Conservation (phyloP, 805 yeast species). For the Metschnikowia bowlesiae region DNA sequence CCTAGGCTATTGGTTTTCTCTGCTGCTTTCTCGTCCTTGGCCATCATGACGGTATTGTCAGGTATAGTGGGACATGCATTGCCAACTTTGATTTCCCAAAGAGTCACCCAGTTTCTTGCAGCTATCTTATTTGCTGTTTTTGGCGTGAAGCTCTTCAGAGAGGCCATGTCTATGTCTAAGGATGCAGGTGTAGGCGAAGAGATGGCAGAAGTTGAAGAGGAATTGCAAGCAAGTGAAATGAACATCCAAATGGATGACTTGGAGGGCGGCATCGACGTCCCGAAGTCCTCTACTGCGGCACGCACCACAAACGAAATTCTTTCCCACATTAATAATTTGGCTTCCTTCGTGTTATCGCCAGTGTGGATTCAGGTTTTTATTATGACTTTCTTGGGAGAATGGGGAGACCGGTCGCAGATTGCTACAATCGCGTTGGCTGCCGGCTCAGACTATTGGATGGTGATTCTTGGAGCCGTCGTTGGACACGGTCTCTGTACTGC, state of each 20-base stretch:
- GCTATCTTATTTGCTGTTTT: constrained; percentile 76
- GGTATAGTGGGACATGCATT: constrained; percentile 90
- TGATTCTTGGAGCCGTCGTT: constrained; percentile 79
- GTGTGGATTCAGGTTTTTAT: constrained; percentile 89
- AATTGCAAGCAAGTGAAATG: constrained; percentile 63
- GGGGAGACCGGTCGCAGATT: constrained; percentile 98
- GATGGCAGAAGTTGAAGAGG: constrained; percentile 94
- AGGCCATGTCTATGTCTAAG: constrained; percentile 78
- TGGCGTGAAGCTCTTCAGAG: constrained; percentile 70
- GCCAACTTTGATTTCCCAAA: constrained; percentile 76
- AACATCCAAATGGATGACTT: constrained; percentile 46
- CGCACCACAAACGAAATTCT: constrained; percentile 16
- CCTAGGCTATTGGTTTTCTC: constrained; percentile 79
- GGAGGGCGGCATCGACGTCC: constrained; percentile 50
- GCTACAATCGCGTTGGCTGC: constrained; percentile 99
- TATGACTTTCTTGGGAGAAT: constrained; percentile 96
- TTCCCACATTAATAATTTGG: constrained; percentile 50
- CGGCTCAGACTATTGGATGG: constrained; percentile 86
- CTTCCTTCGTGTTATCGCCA: constrained; percentile 71
- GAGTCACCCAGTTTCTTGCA: constrained; percentile 77
- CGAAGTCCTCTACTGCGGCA: constrained; percentile 8
- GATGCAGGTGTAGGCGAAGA: constrained; percentile 90
- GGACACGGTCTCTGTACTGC: constrained; percentile 89
- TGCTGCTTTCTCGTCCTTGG: constrained; percentile 80
- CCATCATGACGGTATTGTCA: constrained; percentile 85